Conservation (phyloP, 306 rosid species). For the Geum urbanum region DNA sequence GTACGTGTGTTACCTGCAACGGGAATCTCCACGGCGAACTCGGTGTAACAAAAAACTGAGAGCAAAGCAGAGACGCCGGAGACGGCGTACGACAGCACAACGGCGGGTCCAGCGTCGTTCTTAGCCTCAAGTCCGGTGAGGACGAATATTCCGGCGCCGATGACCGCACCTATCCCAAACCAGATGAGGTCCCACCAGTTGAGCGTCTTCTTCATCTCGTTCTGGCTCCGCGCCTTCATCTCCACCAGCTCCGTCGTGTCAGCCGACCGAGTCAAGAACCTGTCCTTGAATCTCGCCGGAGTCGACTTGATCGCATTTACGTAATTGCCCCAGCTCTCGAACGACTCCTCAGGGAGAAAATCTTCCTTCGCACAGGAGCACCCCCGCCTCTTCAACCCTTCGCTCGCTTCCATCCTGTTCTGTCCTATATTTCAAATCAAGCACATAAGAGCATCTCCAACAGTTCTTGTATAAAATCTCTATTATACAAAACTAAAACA, state of each 20-base stretch:
- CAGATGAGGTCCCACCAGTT: conserved; percentile 95
- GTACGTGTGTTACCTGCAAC: conserved; percentile 58
- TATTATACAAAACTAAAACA: too few species aligned
- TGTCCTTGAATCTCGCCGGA: conserved; percentile 47
- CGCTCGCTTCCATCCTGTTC: conserved; percentile 29
- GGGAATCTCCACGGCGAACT: conserved; percentile 87
- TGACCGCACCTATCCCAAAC: conserved; percentile 79
- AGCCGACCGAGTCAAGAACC: conserved; percentile 48
- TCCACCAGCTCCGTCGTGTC: conserved; percentile 63
- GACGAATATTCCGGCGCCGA: conserved; percentile 80
- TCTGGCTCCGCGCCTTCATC: conserved; percentile 51
- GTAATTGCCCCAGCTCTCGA: conserved; percentile 58
- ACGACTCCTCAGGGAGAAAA: conserved; percentile 86
- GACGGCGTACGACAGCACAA: conserved; percentile 61
- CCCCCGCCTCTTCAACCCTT: conserved; percentile 40
- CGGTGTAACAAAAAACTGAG: conserved; percentile 90
- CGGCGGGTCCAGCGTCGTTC: conserved; percentile 53
- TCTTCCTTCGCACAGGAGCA: conserved; percentile 42
- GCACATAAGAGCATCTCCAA: too few species aligned
- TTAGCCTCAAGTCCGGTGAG: conserved; percentile 75
- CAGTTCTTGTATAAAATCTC: too few species aligned
- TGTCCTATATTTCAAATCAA: background rate
- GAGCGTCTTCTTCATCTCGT: conserved; percentile 79
- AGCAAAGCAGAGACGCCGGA: conserved; percentile 86
- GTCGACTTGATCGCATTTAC: conserved; percentile 42